Evolutionary conservation across 176 grass and related monocot genomes (phyloP).

Genomic region (Juncus inflexus): DNA sequence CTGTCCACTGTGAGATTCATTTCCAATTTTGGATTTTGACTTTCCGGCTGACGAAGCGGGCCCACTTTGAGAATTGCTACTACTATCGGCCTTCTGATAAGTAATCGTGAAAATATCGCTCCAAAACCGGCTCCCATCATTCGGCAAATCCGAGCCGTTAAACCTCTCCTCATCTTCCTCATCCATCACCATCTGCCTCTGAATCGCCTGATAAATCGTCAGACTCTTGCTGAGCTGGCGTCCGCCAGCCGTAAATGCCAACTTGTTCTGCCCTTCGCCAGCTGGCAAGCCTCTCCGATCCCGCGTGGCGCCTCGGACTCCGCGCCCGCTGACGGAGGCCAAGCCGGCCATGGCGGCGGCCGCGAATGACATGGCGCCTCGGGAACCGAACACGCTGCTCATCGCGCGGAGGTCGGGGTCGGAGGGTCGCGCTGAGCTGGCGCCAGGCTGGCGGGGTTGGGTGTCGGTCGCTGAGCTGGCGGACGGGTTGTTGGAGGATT

Average conservation of each 20-base stretch:
- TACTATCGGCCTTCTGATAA: slow-evolving; percentile 76
- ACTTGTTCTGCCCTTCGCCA: slow-evolving; percentile 48
- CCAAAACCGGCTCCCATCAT: slow-evolving; percentile 74
- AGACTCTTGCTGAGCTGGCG: slow-evolving; percentile 76
- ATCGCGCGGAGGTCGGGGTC: slow-evolving; percentile 46
- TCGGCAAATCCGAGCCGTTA: slow-evolving; percentile 44
- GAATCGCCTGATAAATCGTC: slow-evolving; percentile 85
- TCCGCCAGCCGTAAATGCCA: slow-evolving; percentile 68
- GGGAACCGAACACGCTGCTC: slow-evolving; percentile 58
- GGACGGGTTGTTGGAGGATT: slow-evolving; percentile 35
- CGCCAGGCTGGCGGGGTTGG: slow-evolving; percentile 35
- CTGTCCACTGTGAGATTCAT: slow-evolving; percentile 25
- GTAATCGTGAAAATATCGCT: slow-evolving; percentile 85
- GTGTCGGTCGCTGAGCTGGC: slow-evolving; percentile 43
- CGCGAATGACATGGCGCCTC: slow-evolving; percentile 78
- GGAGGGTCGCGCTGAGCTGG: slow-evolving; percentile 28
- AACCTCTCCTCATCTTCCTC: slow-evolving; percentile 66
- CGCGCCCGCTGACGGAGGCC: slow-evolving; percentile 56
- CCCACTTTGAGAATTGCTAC: slow-evolving; percentile 35
- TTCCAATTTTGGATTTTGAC: slow-evolving; percentile 40
- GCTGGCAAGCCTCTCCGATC: slow-evolving; percentile 46
- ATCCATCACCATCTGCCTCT: slow-evolving; percentile 53
- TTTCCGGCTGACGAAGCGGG: slow-evolving; percentile 37
- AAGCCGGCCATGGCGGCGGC: slow-evolving; percentile 81
- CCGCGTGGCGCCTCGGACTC: slow-evolving; percentile 50